Evolutionary conservation across 768 basidiomycete species (phyloP).

Genomic region (Filobasidium wieringae): DNA sequence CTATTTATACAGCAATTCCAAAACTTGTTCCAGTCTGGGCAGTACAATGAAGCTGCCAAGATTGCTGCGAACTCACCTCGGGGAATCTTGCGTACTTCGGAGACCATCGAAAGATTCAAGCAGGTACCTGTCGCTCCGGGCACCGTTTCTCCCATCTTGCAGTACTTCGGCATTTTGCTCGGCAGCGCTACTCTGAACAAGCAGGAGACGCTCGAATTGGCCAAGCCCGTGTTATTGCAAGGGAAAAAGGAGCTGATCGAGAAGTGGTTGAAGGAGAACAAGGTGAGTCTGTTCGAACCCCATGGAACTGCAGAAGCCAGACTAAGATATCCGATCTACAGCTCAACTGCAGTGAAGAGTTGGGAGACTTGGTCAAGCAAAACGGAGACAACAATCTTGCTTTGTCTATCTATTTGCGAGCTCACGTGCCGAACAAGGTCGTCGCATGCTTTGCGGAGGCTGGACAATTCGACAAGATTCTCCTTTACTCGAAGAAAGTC

Average conservation of each 20-base stretch:
- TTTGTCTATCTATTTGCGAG: conserved; percentile 90
- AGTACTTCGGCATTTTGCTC: conserved; percentile 96
- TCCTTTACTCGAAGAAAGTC: conserved; percentile 94
- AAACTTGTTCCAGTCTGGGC: conserved; percentile 72
- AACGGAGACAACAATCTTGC: conserved; percentile 89
- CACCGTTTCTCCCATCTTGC: conserved; percentile 84
- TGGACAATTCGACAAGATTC: conserved; percentile 95
- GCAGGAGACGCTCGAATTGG: conserved; percentile 86
- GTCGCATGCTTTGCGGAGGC: conserved; percentile 98
- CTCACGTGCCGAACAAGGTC: conserved; percentile 96
- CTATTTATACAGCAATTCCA: conserved; percentile 91
- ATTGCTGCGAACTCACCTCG: conserved; percentile 93
- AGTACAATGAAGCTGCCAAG: conserved; percentile 90
- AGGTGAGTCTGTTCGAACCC: conserved; percentile 45
- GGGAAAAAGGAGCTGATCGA: conserved; percentile 92
- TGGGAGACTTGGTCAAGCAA: conserved; percentile 87
- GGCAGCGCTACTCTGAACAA: conserved; percentile 98
- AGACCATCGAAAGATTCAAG: conserved; percentile 97
- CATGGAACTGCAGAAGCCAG: neutral
- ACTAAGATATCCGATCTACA: conserved; percentile 32
- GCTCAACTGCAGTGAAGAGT: conserved; percentile 96
- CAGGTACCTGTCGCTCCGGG: conserved; percentile 80
- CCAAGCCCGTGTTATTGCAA: conserved; percentile 88
- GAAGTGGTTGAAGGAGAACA: conserved; percentile 99
- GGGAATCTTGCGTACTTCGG: conserved; percentile 84